These are phyloP conservation scores for Pichia rugopelliculosa DNA, from an alignment of 805 yeast genomes.

Conservation along the genomic window DNA sequence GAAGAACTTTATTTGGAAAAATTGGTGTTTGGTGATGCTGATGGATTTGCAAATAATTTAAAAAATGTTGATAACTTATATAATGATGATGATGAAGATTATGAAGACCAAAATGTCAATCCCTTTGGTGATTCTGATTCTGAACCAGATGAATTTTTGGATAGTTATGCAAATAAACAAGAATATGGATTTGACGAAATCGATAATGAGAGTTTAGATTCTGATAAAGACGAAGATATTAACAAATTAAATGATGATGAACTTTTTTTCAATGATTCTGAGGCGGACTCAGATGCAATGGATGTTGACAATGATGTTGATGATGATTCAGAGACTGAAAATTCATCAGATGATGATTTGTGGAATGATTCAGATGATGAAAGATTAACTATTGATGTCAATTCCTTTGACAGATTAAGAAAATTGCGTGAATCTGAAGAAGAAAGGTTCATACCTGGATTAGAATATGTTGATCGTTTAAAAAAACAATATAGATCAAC, in stretches of 20 bases:
- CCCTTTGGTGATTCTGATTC: slow-evolving; percentile 23
- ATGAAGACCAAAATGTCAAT: slow-evolving; percentile 15
- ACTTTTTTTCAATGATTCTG: slow-evolving; percentile 48
- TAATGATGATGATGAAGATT: slow-evolving; percentile 36
- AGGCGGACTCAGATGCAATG: slow-evolving; percentile 27
- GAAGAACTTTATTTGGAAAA: slow-evolving; percentile 77
- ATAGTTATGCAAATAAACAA: slow-evolving; percentile 38
- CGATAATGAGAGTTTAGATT: slow-evolving; percentile 28
- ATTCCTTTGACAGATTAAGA: slow-evolving; percentile 49
- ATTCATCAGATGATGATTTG: slow-evolving; percentile 32
- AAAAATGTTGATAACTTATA: slow-evolving; percentile 52
- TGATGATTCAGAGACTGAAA: slow-evolving; percentile 27
- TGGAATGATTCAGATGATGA: slow-evolving; percentile 96
- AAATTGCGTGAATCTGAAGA: slow-evolving; percentile 58
- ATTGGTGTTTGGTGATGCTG: slow-evolving; percentile 83
- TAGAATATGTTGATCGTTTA: slow-evolving; percentile 29
- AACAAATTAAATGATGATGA: slow-evolving; percentile 38
- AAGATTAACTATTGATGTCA: slow-evolving; percentile 50
- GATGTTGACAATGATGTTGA: slow-evolving; percentile 28
- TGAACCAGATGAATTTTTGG: slow-evolving; percentile 29
- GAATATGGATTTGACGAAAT: slow-evolving; percentile 31
- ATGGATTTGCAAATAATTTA: slow-evolving; percentile 61
- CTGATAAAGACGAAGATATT: slow-evolving; percentile 28
- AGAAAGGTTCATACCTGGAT: slow-evolving; percentile 30
- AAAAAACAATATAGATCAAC: slow-evolving; percentile 58